Evolutionary conservation across 805 yeast genomes (phyloP).

Genomic region (Ogataea pini): DNA sequence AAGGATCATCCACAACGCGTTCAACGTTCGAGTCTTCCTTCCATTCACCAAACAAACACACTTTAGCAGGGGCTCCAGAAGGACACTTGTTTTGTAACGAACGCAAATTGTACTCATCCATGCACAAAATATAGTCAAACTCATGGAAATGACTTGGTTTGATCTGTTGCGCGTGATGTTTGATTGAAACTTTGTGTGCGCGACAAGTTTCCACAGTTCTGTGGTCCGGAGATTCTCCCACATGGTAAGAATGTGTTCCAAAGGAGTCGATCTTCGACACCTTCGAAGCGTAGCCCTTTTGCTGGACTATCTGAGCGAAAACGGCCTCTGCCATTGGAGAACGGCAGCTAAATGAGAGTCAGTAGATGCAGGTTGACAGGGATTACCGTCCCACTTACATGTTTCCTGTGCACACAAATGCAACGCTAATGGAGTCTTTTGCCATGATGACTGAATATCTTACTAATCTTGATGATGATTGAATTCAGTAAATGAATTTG

Average conservation of each 20-base stretch:
- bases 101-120: slow-evolving; percentile 63
- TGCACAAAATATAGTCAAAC: slow-evolving; percentile 70
- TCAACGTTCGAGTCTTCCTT: slow-evolving; percentile 50
- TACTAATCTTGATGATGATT: background rate
- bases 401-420: slow-evolving; percentile 89
- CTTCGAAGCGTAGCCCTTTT: slow-evolving; percentile 43
- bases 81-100: slow-evolving; percentile 58
- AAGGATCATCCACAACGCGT: slow-evolving; percentile 81
- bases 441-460: slow-evolving; percentile 9
- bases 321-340: slow-evolving; percentile 99
- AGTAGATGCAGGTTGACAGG: background rate
- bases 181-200: slow-evolving; percentile 69
- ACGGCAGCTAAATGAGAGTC: slow-evolving; percentile 63
- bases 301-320: slow-evolving; percentile 62
- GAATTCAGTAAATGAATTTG: too few relatives aligned
- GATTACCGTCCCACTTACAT: slow-evolving; percentile 48
- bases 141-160: slow-evolving; percentile 47
- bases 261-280: slow-evolving; percentile 74
- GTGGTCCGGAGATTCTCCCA: slow-evolving; percentile 79
- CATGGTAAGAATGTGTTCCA: slow-evolving; percentile 85
- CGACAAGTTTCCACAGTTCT: slow-evolving; percentile 70
- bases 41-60: slow-evolving; percentile 82
- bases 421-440: slow-evolving; percentile 46
- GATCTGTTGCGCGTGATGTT: slow-evolving; percentile 76
- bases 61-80: slow-evolving; percentile 45